phyloP scores from a whole-genome alignment of 306 rosid species.

The Ormosia semicastrata region DNA sequence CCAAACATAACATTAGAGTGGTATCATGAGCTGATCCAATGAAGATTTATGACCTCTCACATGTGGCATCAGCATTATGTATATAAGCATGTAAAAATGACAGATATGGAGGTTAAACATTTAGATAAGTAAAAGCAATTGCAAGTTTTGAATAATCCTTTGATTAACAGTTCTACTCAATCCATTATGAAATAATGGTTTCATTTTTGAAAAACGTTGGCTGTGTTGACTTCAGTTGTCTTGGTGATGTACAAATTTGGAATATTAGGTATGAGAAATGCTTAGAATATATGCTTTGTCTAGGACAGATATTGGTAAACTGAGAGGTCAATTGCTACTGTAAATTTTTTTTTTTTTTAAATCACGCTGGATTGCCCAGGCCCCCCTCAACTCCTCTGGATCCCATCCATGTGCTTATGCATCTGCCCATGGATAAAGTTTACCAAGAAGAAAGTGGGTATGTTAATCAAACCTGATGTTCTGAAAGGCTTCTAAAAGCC shows the following conservation, averaged over 20 bases:
- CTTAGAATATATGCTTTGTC: no score
- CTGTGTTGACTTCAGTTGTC: no score
- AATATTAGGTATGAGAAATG: no score
- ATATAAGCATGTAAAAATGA: background rate
- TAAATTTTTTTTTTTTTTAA: no score
- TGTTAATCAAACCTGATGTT: background rate
- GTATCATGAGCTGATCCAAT: background rate
- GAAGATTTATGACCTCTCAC: background rate
- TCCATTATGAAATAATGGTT: background rate
- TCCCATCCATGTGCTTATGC: background rate
- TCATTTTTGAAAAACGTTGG: no score
- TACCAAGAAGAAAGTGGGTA: background rate
- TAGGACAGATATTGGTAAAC: background rate
- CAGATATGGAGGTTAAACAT: background rate
- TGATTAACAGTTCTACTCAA: background rate
- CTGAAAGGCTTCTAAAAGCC: background rate
- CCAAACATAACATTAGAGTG: no score
- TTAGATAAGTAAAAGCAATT: background rate
- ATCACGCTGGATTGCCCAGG: background rate
- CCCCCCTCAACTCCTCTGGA: background rate
- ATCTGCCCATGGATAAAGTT: background rate
- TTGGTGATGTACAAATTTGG: no score
- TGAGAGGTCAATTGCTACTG: background rate
- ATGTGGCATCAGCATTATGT: background rate
- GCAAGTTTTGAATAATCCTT: background rate